A percentile compares a stretch with the other conserved stretches of the same genome.
These are phyloP conservation scores for Silene conica DNA, from an alignment of 148 eudicot genomes.

Conservation along the genomic window DNA sequence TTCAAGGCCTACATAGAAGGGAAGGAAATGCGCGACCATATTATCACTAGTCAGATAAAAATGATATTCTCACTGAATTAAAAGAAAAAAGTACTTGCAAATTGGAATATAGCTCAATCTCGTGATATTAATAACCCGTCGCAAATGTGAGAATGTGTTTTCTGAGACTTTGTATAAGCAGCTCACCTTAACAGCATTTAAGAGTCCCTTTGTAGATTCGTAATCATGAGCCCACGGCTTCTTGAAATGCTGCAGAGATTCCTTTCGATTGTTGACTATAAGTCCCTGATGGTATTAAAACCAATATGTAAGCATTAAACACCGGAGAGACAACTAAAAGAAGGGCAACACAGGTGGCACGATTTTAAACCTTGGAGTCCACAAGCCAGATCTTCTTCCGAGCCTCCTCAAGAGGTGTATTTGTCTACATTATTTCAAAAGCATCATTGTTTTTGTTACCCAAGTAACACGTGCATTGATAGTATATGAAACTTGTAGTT, in stretches of 20 bases:
- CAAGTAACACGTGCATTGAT: too few relatives aligned
- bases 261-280: slow-evolving; percentile 68
- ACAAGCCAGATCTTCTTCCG: slow-evolving; percentile 91
- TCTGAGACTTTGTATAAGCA: neutral
- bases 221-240: slow-evolving; percentile 99
- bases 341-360: neutral
- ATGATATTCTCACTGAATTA: too few relatives aligned
- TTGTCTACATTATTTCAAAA: slow-evolving; percentile 49
- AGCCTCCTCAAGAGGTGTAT: slow-evolving; percentile 75
- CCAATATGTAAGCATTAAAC: neutral
- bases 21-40: neutral
- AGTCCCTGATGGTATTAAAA: slow-evolving; percentile 54
- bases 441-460: slow-evolving; percentile 2
- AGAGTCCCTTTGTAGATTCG: slow-evolving; percentile 64
- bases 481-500: neutral
- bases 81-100: too few relatives aligned
- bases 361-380: slow-evolving; percentile 74
- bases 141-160: neutral
- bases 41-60: too few relatives aligned
- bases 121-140: too few relatives aligned
- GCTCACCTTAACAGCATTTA: slow-evolving; percentile 77
- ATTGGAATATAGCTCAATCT: too few relatives aligned
- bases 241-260: slow-evolving; percentile 84
- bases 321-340: slow-evolving; percentile 4
- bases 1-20: slow-evolving; percentile 55